phyloP scores from a whole-genome alignment of 441 rosid genomes.

The Pelargonium australe region DNA sequence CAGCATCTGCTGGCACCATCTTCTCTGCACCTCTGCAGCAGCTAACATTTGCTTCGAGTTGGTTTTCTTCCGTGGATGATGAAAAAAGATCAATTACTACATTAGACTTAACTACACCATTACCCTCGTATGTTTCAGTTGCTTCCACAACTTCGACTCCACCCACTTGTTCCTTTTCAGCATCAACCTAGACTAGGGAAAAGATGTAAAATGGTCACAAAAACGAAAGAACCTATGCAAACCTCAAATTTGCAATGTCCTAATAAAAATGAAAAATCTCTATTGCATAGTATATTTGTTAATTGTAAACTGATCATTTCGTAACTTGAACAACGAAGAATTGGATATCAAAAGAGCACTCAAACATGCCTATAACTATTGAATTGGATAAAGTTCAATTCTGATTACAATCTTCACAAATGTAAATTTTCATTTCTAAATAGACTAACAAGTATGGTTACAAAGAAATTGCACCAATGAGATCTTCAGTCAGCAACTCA shows the following conservation, averaged over 20 bases:
- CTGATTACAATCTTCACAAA: too few species aligned
- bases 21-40: constrained; percentile 2
- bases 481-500: background rate
- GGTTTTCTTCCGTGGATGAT: background rate
- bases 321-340: background rate
- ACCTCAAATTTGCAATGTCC: background rate
- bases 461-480: background rate
- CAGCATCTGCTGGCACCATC: background rate
- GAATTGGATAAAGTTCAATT: too few species aligned
- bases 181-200: background rate
- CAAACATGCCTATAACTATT: background rate
- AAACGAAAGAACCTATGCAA: background rate
- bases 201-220: background rate
- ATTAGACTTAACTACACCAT: constrained; percentile 2
- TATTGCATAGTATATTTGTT: background rate
- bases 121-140: background rate
- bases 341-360: background rate
- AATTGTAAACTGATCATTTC: background rate
- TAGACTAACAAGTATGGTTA: background rate
- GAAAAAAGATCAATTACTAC: background rate
- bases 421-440: too few species aligned
- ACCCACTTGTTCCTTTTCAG: background rate
- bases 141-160: constrained; percentile 5
- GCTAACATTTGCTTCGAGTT: background rate
- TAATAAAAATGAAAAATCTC: background rate